Conservation (phyloP, 2,329 filamentous ascomycete genomes). For the Ophiosphaerella herpotricha region DNA sequence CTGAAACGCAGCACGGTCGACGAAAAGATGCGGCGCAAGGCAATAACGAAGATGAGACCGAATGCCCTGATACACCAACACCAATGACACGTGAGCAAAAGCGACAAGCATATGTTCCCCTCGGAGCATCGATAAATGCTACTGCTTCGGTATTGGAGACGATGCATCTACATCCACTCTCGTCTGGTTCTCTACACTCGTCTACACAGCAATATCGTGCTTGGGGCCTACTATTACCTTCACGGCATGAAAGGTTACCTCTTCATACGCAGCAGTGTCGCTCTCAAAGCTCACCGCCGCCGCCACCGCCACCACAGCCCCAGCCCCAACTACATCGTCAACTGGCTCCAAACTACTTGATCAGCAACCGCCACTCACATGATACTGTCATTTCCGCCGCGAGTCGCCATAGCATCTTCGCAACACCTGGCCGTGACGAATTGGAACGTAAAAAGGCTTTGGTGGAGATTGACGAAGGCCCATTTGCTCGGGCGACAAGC, state of each 20-base stretch:
- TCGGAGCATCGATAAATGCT: constrained; percentile 3
- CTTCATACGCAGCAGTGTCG: too few species aligned
- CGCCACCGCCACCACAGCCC: neutral
- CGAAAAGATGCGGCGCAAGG: neutral
- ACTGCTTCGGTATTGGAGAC: neutral
- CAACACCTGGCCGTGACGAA: constrained; percentile 38
- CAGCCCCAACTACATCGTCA: neutral
- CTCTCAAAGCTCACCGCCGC: neutral
- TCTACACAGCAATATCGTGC: too few species aligned
- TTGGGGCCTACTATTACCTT: too few species aligned
- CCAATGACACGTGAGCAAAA: constrained; percentile 24
- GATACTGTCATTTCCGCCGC: constrained; percentile 6
- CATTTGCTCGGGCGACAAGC: constrained; percentile 22
- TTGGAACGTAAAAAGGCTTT: constrained; percentile 34
- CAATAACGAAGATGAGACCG: neutral
- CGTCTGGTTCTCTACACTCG: neutral
- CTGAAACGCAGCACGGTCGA: neutral
- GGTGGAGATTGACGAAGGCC: constrained; percentile 28
- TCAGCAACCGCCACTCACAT: neutral
- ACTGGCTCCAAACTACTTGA: neutral
- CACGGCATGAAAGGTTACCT: too few species aligned
- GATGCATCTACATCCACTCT: neutral
- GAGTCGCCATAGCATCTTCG: constrained; percentile 21
- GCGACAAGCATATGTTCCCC: constrained; percentile 15
- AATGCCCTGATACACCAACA: constrained; percentile 25